Conservation (phyloP, 2,329 filamentous ascomycete genomes). For the Coniella vitis region DNA sequence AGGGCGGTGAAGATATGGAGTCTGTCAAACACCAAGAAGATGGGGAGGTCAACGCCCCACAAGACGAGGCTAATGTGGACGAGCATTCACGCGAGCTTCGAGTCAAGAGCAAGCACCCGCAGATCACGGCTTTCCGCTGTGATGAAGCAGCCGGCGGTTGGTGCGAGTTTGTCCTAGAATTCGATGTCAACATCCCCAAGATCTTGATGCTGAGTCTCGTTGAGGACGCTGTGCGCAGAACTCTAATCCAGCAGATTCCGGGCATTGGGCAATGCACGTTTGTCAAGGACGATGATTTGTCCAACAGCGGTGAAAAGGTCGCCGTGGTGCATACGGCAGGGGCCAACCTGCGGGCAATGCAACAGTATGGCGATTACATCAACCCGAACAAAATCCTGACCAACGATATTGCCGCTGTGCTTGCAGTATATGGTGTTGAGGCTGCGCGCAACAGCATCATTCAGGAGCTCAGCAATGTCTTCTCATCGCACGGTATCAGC, state of each 20-base stretch:
- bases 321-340: slow-evolving; percentile 70
- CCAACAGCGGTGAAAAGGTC: slow-evolving; percentile 42
- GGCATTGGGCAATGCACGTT: slow-evolving; percentile 68
- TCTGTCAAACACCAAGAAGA: slow-evolving; percentile 32
- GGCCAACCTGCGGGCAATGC: slow-evolving; percentile 86
- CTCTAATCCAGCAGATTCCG: slow-evolving; percentile 80
- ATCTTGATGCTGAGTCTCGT: slow-evolving; percentile 88
- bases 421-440: slow-evolving; percentile 85
- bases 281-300: slow-evolving; percentile 51
- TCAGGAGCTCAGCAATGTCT: slow-evolving; percentile 76
- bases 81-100: slow-evolving; percentile 52
- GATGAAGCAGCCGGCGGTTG: slow-evolving; percentile 66
- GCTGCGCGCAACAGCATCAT: slow-evolving; percentile 85
- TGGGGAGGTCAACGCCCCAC: slow-evolving; percentile 32
- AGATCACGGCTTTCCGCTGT: slow-evolving; percentile 73
- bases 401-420: slow-evolving; percentile 85
- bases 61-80: slow-evolving; percentile 25
- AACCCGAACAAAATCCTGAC: slow-evolving; percentile 81
- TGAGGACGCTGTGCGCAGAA: slow-evolving; percentile 68
- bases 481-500: slow-evolving; percentile 82
- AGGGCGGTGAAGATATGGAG: slow-evolving; percentile 45
- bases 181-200: slow-evolving; percentile 74
- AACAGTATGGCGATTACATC: slow-evolving; percentile 77
- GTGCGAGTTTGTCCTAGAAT: slow-evolving; percentile 79
- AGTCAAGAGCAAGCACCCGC: slow-evolving; percentile 55